A percentile compares a stretch with the other conserved stretches of the same genome.
These are phyloP conservation scores for Vitis rotundifolia DNA, from an alignment of 164 flowering plant genomes.

Conservation along the genomic window DNA sequence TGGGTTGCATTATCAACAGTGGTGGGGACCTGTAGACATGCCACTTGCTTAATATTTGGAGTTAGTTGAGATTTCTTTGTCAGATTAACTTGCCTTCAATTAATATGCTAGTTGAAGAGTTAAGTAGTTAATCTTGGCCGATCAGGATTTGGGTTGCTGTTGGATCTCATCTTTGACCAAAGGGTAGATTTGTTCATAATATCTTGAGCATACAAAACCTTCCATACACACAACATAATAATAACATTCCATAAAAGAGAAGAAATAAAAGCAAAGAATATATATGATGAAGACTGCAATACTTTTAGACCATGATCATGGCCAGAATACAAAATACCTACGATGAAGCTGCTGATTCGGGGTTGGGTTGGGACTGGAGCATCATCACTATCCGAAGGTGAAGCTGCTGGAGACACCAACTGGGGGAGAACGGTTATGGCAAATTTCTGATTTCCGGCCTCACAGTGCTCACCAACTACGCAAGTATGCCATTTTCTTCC, in stretches of 20 bases:
- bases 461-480: constrained; percentile 12
- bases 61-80: constrained; percentile 1
- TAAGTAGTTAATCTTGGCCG: neutral
- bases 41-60: neutral
- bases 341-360: too few species aligned
- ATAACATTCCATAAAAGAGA: neutral
- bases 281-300: neutral
- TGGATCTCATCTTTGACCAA: too few species aligned
- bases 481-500: constrained; percentile 17
- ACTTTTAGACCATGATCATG: neutral
- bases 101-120: neutral
- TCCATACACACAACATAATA: neutral
- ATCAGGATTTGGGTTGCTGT: too few species aligned
- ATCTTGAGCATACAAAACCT: too few species aligned
- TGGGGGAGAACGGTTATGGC: neutral
- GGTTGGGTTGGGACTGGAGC: neutral
- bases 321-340: too few species aligned
- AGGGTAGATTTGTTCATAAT: too few species aligned
- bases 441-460: constrained; percentile 2
- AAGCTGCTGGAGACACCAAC: neutral
- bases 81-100: neutral
- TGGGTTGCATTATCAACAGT: neutral
- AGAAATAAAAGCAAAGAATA: neutral
- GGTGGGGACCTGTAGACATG: neutral
- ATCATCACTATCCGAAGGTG: neutral